phyloP scores from a whole-genome alignment of 2,329 filamentous ascomycete genomes.

The Cladosporium halotolerans region DNA sequence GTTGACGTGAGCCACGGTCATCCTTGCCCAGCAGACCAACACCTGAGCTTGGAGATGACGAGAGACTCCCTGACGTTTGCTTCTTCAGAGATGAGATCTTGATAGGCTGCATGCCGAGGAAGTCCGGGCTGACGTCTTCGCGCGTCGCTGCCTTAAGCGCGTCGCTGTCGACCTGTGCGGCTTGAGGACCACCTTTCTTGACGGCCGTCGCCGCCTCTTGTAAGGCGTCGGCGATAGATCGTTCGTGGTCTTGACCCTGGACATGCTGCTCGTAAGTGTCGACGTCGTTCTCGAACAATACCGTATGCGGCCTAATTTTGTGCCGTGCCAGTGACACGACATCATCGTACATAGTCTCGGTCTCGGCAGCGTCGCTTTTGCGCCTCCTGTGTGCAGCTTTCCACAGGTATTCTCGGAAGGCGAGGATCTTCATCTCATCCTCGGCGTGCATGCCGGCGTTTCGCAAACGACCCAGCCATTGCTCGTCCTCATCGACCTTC shows the following conservation, averaged over 20 bases:
- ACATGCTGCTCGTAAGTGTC: conserved; percentile 40
- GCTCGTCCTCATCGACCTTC: conserved; percentile 87
- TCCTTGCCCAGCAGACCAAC: conserved; percentile 26
- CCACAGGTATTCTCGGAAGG: conserved; percentile 86
- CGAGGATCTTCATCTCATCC: conserved; percentile 84
- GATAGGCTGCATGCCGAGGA: neutral
- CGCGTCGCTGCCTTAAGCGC: neutral
- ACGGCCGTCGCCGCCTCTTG: conserved; percentile 58
- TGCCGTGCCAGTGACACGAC: conserved; percentile 70
- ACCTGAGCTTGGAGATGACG: conserved; percentile 30
- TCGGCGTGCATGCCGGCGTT: conserved; percentile 76
- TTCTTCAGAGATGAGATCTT: conserved; percentile 14
- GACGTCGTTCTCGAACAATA: conserved; percentile 80
- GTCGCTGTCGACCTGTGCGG: neutral
- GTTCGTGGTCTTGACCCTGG: conserved; percentile 30
- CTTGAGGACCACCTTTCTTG: conserved; percentile 7
- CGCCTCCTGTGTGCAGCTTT: conserved; percentile 67
- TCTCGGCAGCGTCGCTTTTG: conserved; percentile 45
- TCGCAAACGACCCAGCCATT: conserved; percentile 79
- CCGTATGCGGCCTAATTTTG: conserved; percentile 75
- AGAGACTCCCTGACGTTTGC: conserved; percentile 26
- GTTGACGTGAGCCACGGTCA: conserved; percentile 38
- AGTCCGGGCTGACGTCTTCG: neutral
- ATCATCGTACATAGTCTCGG: conserved; percentile 49
- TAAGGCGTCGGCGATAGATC: conserved; percentile 80